Evolutionary conservation across 116 monocot species (phyloP), one percentile per base, ranked within the genome.

Genomic region (Posidonia oceanica): DNA sequence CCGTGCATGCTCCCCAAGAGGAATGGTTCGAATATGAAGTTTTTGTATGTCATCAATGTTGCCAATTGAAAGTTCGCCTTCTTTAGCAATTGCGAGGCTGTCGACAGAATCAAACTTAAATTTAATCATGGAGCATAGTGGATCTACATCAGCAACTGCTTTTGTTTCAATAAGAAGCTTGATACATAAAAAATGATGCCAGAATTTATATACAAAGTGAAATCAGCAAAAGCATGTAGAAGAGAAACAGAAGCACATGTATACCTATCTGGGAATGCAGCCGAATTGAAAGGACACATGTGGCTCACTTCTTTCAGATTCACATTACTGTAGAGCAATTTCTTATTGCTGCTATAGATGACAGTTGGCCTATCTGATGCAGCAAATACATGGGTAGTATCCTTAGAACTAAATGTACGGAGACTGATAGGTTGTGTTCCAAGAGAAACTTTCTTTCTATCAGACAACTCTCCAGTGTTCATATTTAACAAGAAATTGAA

Each of bases 291-390:
- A 68, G 98, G 98, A 70, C 98, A 93, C 98, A 98, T 98, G 44
- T 98, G 98, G 40, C 88, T 88, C 39, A 98, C 98, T 90, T 98
- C 93, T 80, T 90, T 98, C 71, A 93, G 74, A 78, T 98, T 98
- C 51, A 98, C 98, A 82, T 98, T 98, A 69, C 98, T 98, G 68
- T 98, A 98, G 44, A 98, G 98, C 64, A 93, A 72, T 80, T 98
- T 98, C 79, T 93, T 98, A 63, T 98, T 98, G 84, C 93, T 98
- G 78, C 98, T 98, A 67, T 98, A 98, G 55, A 98, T 87, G 39
- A 98, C 98, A 61, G 98, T 92, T 57, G 98, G 98, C 67, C 98
- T 87, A 84, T 98, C 98, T 69, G 98, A 98, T 52, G 98, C 89
- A 63, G 98, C 93, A 82, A 98, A 98, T 15, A 93, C 93, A 72